A percentile compares a stretch with the other conserved stretches of the same genome.
phyloP scores from a whole-genome alignment of 805 yeast species.

The Candida endomychidarum region DNA sequence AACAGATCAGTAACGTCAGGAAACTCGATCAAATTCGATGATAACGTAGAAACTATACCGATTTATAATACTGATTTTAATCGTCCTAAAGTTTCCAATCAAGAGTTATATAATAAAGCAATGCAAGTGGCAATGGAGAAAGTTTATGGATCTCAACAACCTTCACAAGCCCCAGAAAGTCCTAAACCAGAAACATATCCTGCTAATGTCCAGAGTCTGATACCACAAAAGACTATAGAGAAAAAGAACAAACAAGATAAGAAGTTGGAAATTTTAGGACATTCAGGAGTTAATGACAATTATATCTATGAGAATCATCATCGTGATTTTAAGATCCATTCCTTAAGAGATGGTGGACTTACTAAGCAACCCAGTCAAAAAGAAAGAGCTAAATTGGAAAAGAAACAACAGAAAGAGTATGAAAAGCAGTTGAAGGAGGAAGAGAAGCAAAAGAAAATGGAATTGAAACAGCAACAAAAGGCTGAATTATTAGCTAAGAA shows the following conservation, averaged over 20 bases:
- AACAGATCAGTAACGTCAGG: slow-evolving; percentile 23
- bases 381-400: slow-evolving; percentile 26
- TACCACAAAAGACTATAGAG: slow-evolving; percentile 11
- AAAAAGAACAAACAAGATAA: slow-evolving; percentile 15
- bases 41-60: slow-evolving; percentile 39
- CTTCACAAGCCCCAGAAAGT: neutral
- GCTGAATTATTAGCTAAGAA: slow-evolving; percentile 15
- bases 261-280: slow-evolving; percentile 14
- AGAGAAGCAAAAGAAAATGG: slow-evolving; percentile 15
- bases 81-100: slow-evolving; percentile 18
- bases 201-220: neutral
- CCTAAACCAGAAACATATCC: neutral
- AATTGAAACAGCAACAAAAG: slow-evolving; percentile 11
- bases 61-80: slow-evolving; percentile 14
- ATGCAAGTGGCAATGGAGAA: slow-evolving; percentile 54
- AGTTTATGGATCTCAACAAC: slow-evolving; percentile 47
- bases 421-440: slow-evolving; percentile 19
- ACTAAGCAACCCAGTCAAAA: slow-evolving; percentile 19
- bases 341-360: slow-evolving; percentile 25
- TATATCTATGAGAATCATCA: slow-evolving; percentile 31
- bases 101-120: slow-evolving; percentile 57
- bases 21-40: slow-evolving; percentile 36
- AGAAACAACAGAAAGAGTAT: slow-evolving; percentile 17
- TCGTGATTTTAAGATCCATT: slow-evolving; percentile 30
- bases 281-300: slow-evolving; percentile 16